phyloP scores from a whole-genome alignment of 2,329 filamentous ascomycete species.

The Colletotrichum sp. region DNA sequence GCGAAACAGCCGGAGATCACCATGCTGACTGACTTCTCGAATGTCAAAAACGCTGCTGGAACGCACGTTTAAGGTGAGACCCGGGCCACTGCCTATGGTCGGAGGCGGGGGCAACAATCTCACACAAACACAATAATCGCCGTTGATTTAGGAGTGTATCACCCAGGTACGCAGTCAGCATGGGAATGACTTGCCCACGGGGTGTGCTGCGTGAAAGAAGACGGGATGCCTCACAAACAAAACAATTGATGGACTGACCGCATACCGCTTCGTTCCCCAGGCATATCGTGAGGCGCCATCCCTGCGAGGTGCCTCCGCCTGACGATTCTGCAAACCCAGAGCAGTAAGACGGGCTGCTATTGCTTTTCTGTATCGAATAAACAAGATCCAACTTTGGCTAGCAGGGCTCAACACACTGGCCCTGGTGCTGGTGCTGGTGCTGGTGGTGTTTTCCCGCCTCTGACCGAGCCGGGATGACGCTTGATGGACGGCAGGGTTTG shows the following conservation, averaged over 20 bases:
- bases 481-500: slow-evolving; percentile 1
- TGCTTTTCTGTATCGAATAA: slow-evolving; percentile 12
- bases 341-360: slow-evolving; percentile 1
- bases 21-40: neutral
- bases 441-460: neutral
- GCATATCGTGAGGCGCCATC: neutral
- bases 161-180: neutral
- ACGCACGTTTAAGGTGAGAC: neutral
- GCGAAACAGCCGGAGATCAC: slow-evolving; percentile 2
- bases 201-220: neutral
- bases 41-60: neutral
- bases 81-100: neutral
- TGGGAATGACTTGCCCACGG: no score
- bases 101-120: neutral
- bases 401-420: neutral
- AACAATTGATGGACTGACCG: neutral
- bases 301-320: neutral
- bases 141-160: neutral
- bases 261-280: neutral
- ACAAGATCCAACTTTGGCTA: neutral
- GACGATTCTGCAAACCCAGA: neutral
- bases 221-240: neutral
- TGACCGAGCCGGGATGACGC: neutral
- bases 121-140: neutral
- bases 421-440: neutral